Evolutionary conservation across 768 basidiomycete species (phyloP).

Genomic region (Dioszegia aurantiaca): DNA sequence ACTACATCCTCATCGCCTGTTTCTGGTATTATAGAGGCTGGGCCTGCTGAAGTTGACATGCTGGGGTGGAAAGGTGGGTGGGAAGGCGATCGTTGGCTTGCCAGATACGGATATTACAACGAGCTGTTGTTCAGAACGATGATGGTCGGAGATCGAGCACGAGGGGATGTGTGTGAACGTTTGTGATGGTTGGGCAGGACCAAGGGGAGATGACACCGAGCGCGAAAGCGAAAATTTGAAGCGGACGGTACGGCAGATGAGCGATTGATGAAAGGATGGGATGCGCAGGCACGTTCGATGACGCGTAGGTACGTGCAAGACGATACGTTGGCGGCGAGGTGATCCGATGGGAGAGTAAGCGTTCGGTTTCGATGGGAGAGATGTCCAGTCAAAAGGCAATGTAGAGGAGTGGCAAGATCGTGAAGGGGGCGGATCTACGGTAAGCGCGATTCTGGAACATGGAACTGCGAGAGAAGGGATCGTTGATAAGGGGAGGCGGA

Average conservation of each 20-base stretch:
- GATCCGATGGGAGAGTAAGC: too few species aligned
- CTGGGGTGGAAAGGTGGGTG: constrained; percentile 1
- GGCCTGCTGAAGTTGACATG: constrained; percentile 19
- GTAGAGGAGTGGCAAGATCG: too few species aligned
- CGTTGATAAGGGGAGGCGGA: not conserved
- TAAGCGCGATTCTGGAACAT: constrained; percentile 1
- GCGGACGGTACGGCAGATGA: not conserved
- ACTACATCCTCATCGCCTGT: constrained; percentile 24
- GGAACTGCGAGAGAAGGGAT: too few species aligned
- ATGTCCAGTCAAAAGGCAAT: too few species aligned
- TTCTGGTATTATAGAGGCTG: constrained; percentile 18
- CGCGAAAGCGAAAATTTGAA: too few species aligned
- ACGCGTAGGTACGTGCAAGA: too few species aligned
- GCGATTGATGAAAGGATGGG: not conserved
- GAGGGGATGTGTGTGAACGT: not conserved
- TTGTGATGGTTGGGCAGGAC: not conserved
- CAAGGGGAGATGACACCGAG: not conserved
- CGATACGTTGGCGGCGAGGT: too few species aligned
- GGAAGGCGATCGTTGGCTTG: too few species aligned
- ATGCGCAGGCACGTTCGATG: not conserved
- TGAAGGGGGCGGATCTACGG: not conserved
- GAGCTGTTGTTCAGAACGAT: not conserved
- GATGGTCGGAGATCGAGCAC: not conserved
- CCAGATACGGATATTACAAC: too few species aligned
- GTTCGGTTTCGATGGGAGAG: too few species aligned